Base-by-base conservation (phyloP, 2,329 filamentous ascomycete genomes). In the Fusarium palustre region DNA sequence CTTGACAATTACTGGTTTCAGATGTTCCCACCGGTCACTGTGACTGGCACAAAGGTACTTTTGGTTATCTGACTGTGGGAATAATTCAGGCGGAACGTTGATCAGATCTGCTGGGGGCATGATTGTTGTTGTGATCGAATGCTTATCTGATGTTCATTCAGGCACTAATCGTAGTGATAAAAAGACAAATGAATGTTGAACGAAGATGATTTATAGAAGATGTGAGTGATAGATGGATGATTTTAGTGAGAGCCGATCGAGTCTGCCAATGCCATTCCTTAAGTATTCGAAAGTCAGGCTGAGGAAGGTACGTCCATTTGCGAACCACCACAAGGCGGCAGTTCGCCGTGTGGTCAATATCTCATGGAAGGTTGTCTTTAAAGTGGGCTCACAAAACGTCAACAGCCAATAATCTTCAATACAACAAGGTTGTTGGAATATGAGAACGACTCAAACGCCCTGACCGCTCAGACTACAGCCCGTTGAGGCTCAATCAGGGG, bases 391-490 rank as follows among this genome's bases (percentile, higher is more conserved):
- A 3, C n/a, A 38, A 13, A 38, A 12, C 36, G 36, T 38, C 36
- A 20, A 2, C 0, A 10, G 11, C 36, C 36, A 38, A 38, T 38
- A 20, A 6, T 0, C 10, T 38, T 38, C 18, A 20, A 20, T 0
- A n/a, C 3, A 5, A 1, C 9, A 20, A 12, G 18, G 10, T 1
- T 38, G 5, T 20, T 1, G 7, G 10, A 20, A 20, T 38, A 1
- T 4, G 5, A 3, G 36, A 4, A 5, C n/a, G 18, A 3, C 10
- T 38, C 36, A 38, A 7, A 38, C 36, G 7, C n/a, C 4, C 5
- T 38, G 36, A 38, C 36, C 36, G 36, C 36, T 11, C n/a, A n/a
- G n/a, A n/a, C n/a, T 6, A 12, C 18, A 20, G 18, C 13, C 2
- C n/a, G n/a, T n/a, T n/a, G 10, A 20, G 36, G 10, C n/a, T 38